Conservation (phyloP, 2,329 filamentous ascomycete species). For the Ophiostoma triangulosporum region DNA sequence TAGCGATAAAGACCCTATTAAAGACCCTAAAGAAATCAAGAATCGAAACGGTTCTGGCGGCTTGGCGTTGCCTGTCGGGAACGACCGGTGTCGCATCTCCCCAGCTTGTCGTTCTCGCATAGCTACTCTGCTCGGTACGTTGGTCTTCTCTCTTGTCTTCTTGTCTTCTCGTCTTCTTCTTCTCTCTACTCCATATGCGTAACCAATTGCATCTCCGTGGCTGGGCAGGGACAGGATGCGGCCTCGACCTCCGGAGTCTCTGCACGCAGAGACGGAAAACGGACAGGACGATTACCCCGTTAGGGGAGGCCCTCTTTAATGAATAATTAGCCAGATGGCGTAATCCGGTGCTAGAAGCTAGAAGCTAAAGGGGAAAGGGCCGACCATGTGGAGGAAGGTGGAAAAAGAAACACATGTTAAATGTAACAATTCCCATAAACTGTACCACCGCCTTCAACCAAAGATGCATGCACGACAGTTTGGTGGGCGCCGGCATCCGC, state of each 20-base stretch:
- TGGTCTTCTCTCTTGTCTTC: not conserved
- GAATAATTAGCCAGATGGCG: not conserved
- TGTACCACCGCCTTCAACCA: too few species aligned
- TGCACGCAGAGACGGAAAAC: not conserved
- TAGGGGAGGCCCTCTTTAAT: not conserved
- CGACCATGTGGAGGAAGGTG: not conserved
- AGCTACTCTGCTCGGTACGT: not conserved
- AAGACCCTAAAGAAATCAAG: too few species aligned
- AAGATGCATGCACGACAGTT: not conserved
- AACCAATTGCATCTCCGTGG: not conserved
- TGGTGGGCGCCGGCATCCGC: not conserved
- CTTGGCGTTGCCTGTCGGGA: too few species aligned
- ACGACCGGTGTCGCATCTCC: too few species aligned
- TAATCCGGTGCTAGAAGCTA: not conserved
- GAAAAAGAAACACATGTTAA: too few species aligned
- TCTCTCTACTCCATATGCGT: not conserved
- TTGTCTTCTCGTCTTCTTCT: not conserved
- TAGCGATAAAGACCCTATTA: too few species aligned
- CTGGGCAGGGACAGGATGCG: not conserved
- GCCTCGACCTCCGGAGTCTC: too few species aligned
- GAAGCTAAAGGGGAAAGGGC: not conserved
- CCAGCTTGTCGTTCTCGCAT: too few species aligned
- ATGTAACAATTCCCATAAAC: too few species aligned
- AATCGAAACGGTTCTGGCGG: too few species aligned
- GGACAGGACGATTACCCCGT: not conserved